These are phyloP conservation scores for Boletus rex-veris DNA, from an alignment of 768 basidiomycete genomes.

Conservation along the genomic window DNA sequence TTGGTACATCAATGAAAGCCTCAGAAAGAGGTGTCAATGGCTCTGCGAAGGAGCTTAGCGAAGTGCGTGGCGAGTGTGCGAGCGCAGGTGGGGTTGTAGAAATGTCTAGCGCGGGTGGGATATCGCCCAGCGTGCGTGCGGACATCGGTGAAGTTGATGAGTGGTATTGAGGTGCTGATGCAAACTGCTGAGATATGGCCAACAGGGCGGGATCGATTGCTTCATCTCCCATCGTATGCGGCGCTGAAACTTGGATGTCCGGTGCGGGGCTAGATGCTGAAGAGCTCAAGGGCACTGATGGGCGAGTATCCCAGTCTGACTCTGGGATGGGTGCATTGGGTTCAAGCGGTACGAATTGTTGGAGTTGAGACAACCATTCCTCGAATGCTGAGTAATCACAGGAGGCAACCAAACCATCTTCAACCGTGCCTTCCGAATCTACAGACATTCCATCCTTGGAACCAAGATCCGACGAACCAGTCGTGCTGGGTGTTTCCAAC, in stretches of 20 bases:
- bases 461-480: not conserved
- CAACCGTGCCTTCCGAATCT: constrained; percentile 9
- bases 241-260: not conserved
- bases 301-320: constrained; percentile 3
- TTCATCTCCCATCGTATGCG: constrained; percentile 15
- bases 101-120: constrained; percentile 2
- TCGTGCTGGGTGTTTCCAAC: constrained; percentile 27
- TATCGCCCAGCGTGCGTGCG: not conserved
- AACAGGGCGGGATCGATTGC: constrained; percentile 34
- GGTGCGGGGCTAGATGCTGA: not conserved
- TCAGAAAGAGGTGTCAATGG: constrained; percentile 26
- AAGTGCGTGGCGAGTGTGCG: constrained; percentile 29
- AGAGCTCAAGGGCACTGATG: not conserved
- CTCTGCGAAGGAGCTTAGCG: constrained; percentile 30
- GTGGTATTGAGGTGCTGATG: not conserved
- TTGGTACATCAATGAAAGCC: constrained; percentile 7
- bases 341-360: constrained; percentile 38
- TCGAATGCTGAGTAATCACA: constrained; percentile 43
- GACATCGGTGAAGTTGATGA: not conserved
- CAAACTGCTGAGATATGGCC: constrained; percentile 23
- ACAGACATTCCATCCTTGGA: constrained; percentile 9
- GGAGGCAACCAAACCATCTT: constrained; percentile 5
- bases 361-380: constrained; percentile 51
- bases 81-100: constrained; percentile 20
- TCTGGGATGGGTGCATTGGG: constrained; percentile 6